These are phyloP conservation scores for Alternaria alternata DNA, from an alignment of 2,329 filamentous ascomycete genomes.

Conservation along the genomic window DNA sequence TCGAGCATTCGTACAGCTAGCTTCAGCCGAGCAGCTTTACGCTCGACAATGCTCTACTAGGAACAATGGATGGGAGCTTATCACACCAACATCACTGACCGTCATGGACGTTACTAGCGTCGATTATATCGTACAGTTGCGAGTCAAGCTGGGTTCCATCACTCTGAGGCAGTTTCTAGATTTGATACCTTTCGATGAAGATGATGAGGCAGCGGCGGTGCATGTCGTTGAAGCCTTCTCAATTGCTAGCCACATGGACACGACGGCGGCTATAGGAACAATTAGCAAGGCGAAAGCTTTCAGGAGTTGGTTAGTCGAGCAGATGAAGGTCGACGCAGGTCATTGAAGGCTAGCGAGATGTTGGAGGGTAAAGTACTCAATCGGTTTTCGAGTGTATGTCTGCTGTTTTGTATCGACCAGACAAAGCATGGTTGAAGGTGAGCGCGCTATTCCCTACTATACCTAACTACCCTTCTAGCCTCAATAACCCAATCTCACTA, in stretches of 20 bases:
- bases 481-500: not conserved
- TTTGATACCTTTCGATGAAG: slow-evolving; percentile 27
- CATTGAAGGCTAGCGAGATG: not conserved
- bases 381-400: not conserved
- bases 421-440: not conserved
- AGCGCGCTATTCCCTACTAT: not conserved
- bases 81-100: slow-evolving; percentile 26
- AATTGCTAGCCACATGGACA: slow-evolving; percentile 31
- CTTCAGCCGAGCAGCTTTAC: slow-evolving; percentile 33
- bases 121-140: slow-evolving; percentile 31
- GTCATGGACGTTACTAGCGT: slow-evolving; percentile 18
- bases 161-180: slow-evolving; percentile 32
- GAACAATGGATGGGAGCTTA: slow-evolving; percentile 33
- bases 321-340: not conserved
- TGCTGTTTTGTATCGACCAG: not conserved
- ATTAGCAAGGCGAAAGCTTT: slow-evolving; percentile 31
- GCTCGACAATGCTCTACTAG: slow-evolving; percentile 28
- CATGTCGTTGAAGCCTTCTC: slow-evolving; percentile 36
- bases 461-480: not conserved
- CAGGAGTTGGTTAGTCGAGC: slow-evolving; percentile 27
- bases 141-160: slow-evolving; percentile 36
- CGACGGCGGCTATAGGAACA: slow-evolving; percentile 7
- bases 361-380: not conserved
- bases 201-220: slow-evolving; percentile 13
- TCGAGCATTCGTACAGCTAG: slow-evolving; percentile 31